A percentile compares a stretch with the other conserved stretches of the same genome.
phyloP scores from a whole-genome alignment of 768 basidiomycete species.

The Coprinellus aureogranulatus region DNA sequence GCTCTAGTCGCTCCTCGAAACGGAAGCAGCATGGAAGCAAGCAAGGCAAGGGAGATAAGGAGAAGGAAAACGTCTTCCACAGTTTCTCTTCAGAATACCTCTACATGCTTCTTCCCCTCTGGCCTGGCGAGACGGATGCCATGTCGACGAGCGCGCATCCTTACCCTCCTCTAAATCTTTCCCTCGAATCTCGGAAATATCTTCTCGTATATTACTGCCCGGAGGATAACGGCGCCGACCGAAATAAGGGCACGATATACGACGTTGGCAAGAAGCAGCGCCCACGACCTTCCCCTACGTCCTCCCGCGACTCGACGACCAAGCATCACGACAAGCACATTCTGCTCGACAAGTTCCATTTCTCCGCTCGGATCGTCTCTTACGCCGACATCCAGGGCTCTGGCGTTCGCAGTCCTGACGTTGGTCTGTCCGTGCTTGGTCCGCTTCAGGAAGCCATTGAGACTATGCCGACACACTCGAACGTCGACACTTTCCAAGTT shows the following conservation, averaged over 20 bases:
- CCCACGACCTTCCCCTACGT: constrained; percentile 37
- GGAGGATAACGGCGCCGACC: constrained; percentile 11
- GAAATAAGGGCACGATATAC: constrained; percentile 28
- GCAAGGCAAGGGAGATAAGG: constrained; percentile 9
- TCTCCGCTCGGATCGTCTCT: constrained; percentile 70
- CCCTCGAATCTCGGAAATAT: constrained; percentile 59
- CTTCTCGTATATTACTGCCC: constrained; percentile 77
- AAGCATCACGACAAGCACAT: constrained; percentile 45
- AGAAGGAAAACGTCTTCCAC: constrained; percentile 47
- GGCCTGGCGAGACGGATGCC: constrained; percentile 72
- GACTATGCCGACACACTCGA: constrained; percentile 31
- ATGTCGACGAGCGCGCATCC: constrained; percentile 28
- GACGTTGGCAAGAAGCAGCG: constrained; percentile 41
- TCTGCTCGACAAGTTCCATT: constrained; percentile 63
- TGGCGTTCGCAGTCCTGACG: constrained; percentile 70
- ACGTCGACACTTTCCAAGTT: constrained; percentile 31
- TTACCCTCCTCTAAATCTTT: constrained; percentile 35
- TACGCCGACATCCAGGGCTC: constrained; percentile 71
- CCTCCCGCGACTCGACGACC: constrained; percentile 31
- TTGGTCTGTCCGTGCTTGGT: constrained; percentile 67
- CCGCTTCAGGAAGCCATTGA: constrained; percentile 52
- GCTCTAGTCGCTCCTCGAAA: constrained; percentile 14
- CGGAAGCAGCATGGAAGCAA: constrained; percentile 19
- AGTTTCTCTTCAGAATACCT: constrained; percentile 66
- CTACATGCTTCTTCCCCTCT: constrained; percentile 84